Base-by-base conservation (phyloP, 2,329 filamentous ascomycete genomes). In the Aspergillus sp. region DNA sequence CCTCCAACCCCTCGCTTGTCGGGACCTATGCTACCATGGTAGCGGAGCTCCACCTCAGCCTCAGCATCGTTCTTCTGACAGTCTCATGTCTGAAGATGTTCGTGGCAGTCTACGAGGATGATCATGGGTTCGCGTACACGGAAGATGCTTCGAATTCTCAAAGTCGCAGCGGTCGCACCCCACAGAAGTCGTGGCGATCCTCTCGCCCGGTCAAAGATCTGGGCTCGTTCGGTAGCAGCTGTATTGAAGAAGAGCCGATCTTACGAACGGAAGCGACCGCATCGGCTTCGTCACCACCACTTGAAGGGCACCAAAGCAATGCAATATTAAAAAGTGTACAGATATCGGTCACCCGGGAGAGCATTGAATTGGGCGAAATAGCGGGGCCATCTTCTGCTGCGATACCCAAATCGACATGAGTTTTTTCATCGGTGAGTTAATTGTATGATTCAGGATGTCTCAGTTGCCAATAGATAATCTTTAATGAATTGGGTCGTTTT, bases 21-120 rank as follows among this genome's bases (percentile, higher is more conserved):
- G 76, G 75, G 17, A 72, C 75, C 12, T 66, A 75, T 12, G 69
- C 73, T 2, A 70, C 67, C 1, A 70, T 79, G 1, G 72, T 74
- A 49, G 76, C 75, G 0, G 79, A 81, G 60, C 69, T 78, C 45
- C 74, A 81, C 60, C 64, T 81, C 9, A 71, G 72, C 56, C 77
- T 79, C 55, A 74, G 74, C 43, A 72, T 82, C 10, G 70, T 81
- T 4, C 73, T 78, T 17, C 74, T 76, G 15, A 79, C 76, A 0
- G 74, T 77, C 8, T 78, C 79, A 0, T 79, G 78, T 54, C 71
- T 82, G 17, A 76, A 78, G 45, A 78, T 79, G 2, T 82, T 82
- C 57, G 74, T 81, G 65, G 69, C 73, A 3, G 78, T 67, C 5
- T 73, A 72, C 19, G 66, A 70, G 13, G 70, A 70, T 15, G 65